Evolutionary conservation across 169 alveolate genomes (phyloP).

Genomic region (Eimeria necatrix): DNA sequence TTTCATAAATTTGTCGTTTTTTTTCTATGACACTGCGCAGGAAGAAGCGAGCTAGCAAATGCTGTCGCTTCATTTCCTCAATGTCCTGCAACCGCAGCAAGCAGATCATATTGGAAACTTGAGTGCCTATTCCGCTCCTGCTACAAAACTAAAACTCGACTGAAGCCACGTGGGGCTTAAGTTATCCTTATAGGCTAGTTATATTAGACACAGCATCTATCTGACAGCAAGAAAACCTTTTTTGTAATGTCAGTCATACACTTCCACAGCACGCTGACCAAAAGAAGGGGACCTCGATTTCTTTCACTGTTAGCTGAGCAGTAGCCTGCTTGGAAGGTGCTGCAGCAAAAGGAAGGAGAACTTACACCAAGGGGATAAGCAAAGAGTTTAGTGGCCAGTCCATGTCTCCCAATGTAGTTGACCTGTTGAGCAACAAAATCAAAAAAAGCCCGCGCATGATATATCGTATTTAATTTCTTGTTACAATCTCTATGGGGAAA

Average conservation of each 20-base stretch:
- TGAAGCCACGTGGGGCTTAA: too few relatives aligned
- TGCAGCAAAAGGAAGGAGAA: not conserved
- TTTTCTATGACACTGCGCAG: constrained; percentile 80
- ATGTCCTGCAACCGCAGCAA: constrained; percentile 36
- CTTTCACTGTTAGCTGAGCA: too few relatives aligned
- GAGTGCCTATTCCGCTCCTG: too few relatives aligned
- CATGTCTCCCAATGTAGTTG: constrained; percentile 68
- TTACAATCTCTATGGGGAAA: too few relatives aligned
- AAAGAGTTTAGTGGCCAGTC: constrained; percentile 25
- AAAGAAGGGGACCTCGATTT: too few relatives aligned
- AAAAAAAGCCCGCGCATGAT: not conserved
- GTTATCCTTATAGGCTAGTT: too few relatives aligned
- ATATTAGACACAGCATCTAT: too few relatives aligned
- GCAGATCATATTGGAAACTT: not conserved
- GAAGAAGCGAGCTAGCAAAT: constrained; percentile 71
- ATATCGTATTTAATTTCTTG: too few relatives aligned
- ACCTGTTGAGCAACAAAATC: constrained; percentile 33
- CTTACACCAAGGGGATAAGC: constrained; percentile 75
- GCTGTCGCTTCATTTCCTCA: constrained; percentile 68
- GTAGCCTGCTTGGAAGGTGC: not conserved
- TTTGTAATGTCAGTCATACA: too few relatives aligned
- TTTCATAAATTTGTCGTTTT: constrained; percentile 79
- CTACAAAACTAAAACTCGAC: too few relatives aligned
- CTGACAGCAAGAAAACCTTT: too few relatives aligned
- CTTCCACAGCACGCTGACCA: too few relatives aligned